Conservation (phyloP, 768 basidiomycete genomes). For the Mycena venus region DNA sequence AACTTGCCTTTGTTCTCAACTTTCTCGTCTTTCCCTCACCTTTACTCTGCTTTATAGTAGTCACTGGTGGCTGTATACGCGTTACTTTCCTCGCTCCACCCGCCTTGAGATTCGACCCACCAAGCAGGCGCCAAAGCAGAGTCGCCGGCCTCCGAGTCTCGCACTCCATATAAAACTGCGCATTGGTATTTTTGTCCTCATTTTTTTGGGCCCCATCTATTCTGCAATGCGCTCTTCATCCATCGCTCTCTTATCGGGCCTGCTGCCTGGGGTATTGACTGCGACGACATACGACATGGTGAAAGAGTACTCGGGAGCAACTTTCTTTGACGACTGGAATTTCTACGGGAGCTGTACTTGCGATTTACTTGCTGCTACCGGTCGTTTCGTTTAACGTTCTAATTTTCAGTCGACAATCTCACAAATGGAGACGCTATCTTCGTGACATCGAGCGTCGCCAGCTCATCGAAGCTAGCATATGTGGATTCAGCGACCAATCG, state of each 20-base stretch:
- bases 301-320: conserved; percentile 69
- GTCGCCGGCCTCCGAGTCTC: not conserved
- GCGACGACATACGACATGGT: conserved; percentile 64
- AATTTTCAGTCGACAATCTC: conserved; percentile 70
- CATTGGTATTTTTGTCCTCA: not conserved
- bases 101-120: not conserved
- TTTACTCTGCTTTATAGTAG: not conserved
- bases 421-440: conserved; percentile 69
- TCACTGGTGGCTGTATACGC: conserved; percentile 9
- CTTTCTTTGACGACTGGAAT: conserved; percentile 78
- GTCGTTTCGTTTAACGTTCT: not conserved
- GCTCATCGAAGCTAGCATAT: conserved; percentile 67
- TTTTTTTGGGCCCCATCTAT: not conserved
- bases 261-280: conserved; percentile 23
- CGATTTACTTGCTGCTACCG: not conserved
- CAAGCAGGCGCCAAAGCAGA: not conserved
- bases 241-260: not conserved
- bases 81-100: not conserved
- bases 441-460: conserved; percentile 61
- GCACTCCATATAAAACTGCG: not conserved
- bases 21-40: not conserved
- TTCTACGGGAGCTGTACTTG: conserved; percentile 68
- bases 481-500: conserved; percentile 75
- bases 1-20: not conserved
- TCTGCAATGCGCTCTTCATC: conserved; percentile 13